Percentiles rank a stretch among this genome's conserved stretches.
Evolutionary conservation across 805 yeast species (phyloP).

Genomic region (Blastobotrys chiropterorum): DNA sequence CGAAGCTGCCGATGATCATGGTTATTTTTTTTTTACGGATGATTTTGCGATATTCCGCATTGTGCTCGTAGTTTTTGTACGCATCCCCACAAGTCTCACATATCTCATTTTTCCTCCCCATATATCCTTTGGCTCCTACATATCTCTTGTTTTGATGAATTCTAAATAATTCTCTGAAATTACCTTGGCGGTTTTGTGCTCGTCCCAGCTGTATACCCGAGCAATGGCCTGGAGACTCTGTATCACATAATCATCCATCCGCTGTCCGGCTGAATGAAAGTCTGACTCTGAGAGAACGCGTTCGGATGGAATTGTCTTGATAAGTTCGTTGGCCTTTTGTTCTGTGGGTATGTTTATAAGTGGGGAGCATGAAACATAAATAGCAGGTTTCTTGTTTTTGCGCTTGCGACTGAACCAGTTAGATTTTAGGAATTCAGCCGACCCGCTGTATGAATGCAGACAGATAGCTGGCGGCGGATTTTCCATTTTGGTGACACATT

Average conservation of each 20-base stretch:
- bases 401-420: conserved; percentile 19
- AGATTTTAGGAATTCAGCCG: conserved; percentile 46
- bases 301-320: conserved; percentile 32
- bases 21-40: not conserved
- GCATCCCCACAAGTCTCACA: not conserved
- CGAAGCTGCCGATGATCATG: too few species aligned
- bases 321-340: conserved; percentile 27
- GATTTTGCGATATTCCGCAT: too few species aligned
- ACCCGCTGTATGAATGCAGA: conserved; percentile 84
- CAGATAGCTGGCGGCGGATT: conserved; percentile 39
- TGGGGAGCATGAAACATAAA: conserved; percentile 50
- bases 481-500: conserved; percentile 29
- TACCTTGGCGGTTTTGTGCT: conserved; percentile 7
- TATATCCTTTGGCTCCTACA: not conserved
- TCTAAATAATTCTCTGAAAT: conserved; percentile 12
- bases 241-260: conserved; percentile 20
- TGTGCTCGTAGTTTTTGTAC: too few species aligned
- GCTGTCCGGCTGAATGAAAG: conserved; percentile 28
- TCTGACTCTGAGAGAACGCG: conserved; percentile 51
- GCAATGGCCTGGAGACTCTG: conserved; percentile 10
- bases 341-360: conserved; percentile 39
- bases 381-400: conserved; percentile 16
- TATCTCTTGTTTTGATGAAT: conserved; percentile 4
- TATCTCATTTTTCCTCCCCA: too few species aligned
- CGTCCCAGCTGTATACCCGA: conserved; percentile 9